Conservation (phyloP, 768 basidiomycete species). For the Pleurotus platypus region DNA sequence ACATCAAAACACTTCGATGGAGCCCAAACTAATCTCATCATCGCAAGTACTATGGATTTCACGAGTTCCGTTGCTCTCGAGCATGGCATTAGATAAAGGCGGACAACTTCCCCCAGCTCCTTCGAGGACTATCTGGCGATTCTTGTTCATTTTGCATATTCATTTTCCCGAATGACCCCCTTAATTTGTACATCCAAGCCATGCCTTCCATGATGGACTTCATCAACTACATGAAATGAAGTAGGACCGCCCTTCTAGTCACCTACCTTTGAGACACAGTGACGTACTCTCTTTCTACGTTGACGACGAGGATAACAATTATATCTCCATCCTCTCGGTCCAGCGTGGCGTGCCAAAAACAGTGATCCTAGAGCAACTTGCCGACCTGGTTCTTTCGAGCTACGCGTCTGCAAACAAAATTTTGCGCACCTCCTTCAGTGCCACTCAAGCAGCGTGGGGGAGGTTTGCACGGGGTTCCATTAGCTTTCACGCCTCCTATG, state of each 20-base stretch:
- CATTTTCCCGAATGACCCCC: background rate
- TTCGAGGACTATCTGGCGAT: background rate
- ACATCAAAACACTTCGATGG: background rate
- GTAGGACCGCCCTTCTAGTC: background rate
- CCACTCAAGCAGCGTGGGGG: background rate
- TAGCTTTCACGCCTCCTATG: background rate
- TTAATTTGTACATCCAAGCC: background rate
- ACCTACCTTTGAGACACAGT: background rate
- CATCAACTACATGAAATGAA: slow-evolving; percentile 8
- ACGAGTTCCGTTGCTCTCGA: slow-evolving; percentile 1
- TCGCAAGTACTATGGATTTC: slow-evolving; percentile 2
- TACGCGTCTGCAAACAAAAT: background rate
- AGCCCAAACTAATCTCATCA: background rate
- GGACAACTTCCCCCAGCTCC: background rate
- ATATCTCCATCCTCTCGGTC: background rate
- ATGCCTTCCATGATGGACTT: background rate
- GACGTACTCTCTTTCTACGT: slow-evolving; percentile 7
- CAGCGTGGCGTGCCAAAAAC: background rate
- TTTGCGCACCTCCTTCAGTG: background rate
- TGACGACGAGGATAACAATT: background rate
- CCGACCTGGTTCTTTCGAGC: background rate
- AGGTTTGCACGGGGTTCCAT: background rate
- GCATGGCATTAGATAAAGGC: background rate
- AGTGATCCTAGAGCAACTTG: background rate
- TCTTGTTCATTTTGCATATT: background rate